These are phyloP conservation scores for Colletotrichum cuscutae DNA, from an alignment of 2,329 filamentous ascomycete species.

Conservation along the genomic window DNA sequence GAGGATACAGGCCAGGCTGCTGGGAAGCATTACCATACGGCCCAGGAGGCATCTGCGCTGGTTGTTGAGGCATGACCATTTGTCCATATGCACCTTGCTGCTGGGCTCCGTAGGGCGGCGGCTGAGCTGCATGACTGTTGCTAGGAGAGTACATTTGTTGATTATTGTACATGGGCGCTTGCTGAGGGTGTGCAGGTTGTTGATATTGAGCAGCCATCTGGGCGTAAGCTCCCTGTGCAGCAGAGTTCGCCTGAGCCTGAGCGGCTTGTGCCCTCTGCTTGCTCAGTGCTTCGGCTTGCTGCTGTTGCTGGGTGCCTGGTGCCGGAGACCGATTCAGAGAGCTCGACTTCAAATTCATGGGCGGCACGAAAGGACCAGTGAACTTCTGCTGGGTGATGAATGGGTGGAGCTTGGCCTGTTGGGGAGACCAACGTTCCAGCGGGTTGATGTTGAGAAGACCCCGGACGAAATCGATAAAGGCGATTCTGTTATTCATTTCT, in stretches of 20 bases:
- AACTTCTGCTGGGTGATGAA: constrained; percentile 99
- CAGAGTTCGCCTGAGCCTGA: constrained; percentile 75
- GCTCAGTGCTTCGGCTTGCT: constrained; percentile 92
- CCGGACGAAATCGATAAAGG: constrained; percentile 98
- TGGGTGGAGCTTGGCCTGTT: constrained; percentile 95
- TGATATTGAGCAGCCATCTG: constrained; percentile 59
- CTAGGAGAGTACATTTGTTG: constrained; percentile 82
- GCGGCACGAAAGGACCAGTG: constrained; percentile 94
- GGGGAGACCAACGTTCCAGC: constrained; percentile 95
- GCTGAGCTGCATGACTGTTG: constrained; percentile 65
- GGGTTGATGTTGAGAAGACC: constrained; percentile 95
- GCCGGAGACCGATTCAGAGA: constrained; percentile 88
- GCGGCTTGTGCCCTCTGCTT: constrained; percentile 86
- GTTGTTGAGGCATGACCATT: constrained; percentile 76
- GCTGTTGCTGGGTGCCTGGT: constrained; percentile 93
- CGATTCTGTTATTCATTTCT: constrained; percentile 99
- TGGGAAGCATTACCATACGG: constrained; percentile 70
- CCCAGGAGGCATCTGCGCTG: constrained; percentile 72
- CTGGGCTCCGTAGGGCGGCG: constrained; percentile 84
- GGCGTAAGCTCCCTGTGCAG: constrained; percentile 70
- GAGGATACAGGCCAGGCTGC: constrained; percentile 69
- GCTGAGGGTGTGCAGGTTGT: constrained; percentile 56
- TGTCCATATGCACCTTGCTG: constrained; percentile 78
- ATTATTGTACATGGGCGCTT: constrained; percentile 81
- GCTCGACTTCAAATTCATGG: constrained; percentile 94